These are phyloP conservation scores for Coleophoma crateriformis DNA, from an alignment of 2,329 filamentous ascomycete species.

Conservation along the genomic window DNA sequence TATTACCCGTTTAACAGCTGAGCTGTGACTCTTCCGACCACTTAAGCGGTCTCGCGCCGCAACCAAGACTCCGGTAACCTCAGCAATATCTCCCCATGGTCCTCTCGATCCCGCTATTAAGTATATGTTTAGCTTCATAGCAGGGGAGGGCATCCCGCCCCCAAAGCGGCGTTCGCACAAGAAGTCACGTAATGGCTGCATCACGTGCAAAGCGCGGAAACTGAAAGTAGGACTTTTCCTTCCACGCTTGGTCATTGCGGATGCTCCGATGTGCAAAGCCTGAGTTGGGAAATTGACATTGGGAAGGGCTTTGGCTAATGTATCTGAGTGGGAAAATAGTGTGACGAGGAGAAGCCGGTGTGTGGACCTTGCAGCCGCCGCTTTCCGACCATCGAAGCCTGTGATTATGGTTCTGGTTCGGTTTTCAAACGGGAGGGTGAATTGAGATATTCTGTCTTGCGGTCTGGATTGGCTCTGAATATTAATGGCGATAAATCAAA, in stretches of 20 bases:
- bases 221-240: not conserved
- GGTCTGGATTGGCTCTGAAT: too few species aligned
- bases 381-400: slow-evolving; percentile 2
- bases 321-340: not conserved
- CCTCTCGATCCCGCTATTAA: not conserved
- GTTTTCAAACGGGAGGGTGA: not conserved
- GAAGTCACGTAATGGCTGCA: slow-evolving; percentile 2
- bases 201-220: slow-evolving; percentile 1
- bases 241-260: not conserved
- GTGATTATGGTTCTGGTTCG: slow-evolving; percentile 3
- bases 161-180: slow-evolving; percentile 1
- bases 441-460: too few species aligned
- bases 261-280: not conserved
- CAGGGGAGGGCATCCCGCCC: not conserved
- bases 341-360: slow-evolving; percentile 9
- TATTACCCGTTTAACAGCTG: too few species aligned
- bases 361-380: slow-evolving; percentile 7
- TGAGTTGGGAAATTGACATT: not conserved
- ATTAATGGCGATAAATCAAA: too few species aligned
- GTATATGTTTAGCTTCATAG: not conserved
- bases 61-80: too few species aligned
- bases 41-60: too few species aligned
- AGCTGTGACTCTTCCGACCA: too few species aligned
- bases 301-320: not conserved
- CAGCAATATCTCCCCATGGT: too few species aligned